Conservation (phyloP, 1,284 basidiomycete genomes). For the Boletus sp. region DNA sequence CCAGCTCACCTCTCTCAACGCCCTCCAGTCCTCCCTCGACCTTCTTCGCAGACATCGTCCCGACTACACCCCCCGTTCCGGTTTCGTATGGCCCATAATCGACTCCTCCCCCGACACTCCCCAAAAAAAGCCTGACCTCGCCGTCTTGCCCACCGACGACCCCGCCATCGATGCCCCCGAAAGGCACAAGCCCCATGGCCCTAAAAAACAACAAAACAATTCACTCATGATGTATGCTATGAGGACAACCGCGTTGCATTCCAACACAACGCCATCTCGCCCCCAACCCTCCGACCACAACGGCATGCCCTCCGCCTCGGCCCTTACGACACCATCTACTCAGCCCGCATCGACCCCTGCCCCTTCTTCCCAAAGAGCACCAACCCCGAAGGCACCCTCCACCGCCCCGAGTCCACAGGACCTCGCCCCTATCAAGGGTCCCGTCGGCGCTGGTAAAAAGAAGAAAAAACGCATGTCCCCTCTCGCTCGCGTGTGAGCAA, state of each 20-base stretch:
- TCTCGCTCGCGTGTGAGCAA: background rate
- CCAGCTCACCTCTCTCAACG: constrained; percentile 69
- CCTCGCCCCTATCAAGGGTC: constrained; percentile 40
- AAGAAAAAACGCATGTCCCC: constrained; percentile 42
- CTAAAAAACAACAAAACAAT: constrained; percentile 64
- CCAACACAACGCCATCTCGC: constrained; percentile 49
- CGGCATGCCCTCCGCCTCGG: constrained; percentile 36
- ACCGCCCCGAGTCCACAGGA: constrained; percentile 45
- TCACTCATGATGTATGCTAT: constrained; percentile 70
- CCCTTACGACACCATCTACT: constrained; percentile 39
- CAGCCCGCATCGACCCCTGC: constrained; percentile 49
- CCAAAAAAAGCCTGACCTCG: constrained; percentile 43
- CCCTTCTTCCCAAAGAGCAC: constrained; percentile 43
- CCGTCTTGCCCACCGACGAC: constrained; percentile 26
- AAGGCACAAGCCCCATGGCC: constrained; percentile 32
- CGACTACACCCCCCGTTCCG: constrained; percentile 75
- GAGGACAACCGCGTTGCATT: constrained; percentile 69
- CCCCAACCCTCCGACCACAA: constrained; percentile 36
- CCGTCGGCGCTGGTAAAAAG: constrained; percentile 60
- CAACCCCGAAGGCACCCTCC: constrained; percentile 43
- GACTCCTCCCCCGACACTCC: constrained; percentile 48
- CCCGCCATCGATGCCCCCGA: constrained; percentile 19
- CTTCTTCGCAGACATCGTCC: constrained; percentile 67
- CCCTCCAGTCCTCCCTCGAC: constrained; percentile 72
- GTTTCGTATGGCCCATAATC: constrained; percentile 76